phyloP scores from a whole-genome alignment of 2,329 filamentous ascomycete species.

The Macrophomina phaseolina region DNA sequence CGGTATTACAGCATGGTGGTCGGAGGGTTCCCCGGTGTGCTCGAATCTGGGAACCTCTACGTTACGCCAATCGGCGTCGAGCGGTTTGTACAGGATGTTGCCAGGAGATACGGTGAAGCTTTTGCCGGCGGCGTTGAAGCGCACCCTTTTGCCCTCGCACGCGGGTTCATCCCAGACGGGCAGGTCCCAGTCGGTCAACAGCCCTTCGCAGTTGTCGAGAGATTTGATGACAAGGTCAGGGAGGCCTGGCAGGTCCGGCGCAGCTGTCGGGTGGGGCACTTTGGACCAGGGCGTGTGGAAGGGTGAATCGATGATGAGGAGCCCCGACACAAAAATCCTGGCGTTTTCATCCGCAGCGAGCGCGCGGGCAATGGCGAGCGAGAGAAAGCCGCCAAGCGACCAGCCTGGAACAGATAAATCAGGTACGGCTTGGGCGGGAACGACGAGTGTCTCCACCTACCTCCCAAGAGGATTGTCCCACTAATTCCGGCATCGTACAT shows the following conservation, averaged over 20 bases:
- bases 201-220: constrained; percentile 8
- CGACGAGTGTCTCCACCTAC: background rate
- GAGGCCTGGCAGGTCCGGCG: background rate
- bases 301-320: constrained; percentile 11
- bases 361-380: constrained; percentile 23
- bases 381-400: constrained; percentile 29
- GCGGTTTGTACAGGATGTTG: constrained; percentile 2
- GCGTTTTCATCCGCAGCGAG: constrained; percentile 22
- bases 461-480: constrained; percentile 46
- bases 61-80: background rate
- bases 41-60: background rate
- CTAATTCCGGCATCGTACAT: constrained; percentile 49
- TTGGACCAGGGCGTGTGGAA: background rate
- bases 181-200: constrained; percentile 4
- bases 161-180: constrained; percentile 7
- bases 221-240: background rate
- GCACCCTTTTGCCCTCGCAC: background rate
- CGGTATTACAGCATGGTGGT: background rate
- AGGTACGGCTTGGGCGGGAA: background rate
- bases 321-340: background rate
- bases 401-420: constrained; percentile 11
- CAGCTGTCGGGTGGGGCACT: background rate
- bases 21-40: background rate
- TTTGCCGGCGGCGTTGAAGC: background rate
- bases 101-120: background rate